These are phyloP conservation scores for Colletotrichum euphorbiae DNA, from an alignment of 2,329 filamentous ascomycete genomes.

Conservation along the genomic window DNA sequence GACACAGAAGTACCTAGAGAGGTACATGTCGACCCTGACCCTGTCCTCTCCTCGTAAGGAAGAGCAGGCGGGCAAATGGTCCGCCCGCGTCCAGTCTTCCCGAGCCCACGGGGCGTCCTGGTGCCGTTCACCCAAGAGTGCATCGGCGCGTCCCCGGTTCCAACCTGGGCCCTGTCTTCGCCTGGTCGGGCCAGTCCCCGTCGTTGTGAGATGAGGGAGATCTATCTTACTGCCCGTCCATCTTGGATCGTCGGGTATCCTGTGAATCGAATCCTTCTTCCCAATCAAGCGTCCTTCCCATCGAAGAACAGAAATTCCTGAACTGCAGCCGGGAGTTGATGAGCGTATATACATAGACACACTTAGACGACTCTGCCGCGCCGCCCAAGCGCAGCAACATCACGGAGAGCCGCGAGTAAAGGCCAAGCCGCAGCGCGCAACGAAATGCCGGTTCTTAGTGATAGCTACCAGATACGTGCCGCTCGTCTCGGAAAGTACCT, in stretches of 20 bases:
- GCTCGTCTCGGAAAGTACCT: not conserved
- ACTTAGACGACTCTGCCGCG: no score
- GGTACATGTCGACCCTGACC: constrained; percentile 8
- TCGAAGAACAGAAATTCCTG: no score
- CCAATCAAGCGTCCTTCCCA: no score
- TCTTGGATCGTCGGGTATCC: not conserved
- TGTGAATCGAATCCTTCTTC: no score
- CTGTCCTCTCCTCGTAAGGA: constrained; percentile 23
- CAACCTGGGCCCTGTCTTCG: constrained; percentile 1
- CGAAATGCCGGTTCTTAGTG: no score
- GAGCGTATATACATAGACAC: no score
- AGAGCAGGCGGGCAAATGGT: constrained; percentile 25
- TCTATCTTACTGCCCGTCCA: no score
- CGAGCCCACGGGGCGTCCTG: constrained; percentile 37
- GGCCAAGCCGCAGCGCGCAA: not conserved
- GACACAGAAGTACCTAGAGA: no score
- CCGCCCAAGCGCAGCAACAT: no score
- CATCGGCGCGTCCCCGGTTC: constrained; percentile 30
- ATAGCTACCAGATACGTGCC: no score
- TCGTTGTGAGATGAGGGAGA: not conserved
- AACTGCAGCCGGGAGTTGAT: no score
- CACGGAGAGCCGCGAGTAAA: no score
- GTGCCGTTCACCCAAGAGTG: constrained; percentile 26
- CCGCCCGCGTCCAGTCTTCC: constrained; percentile 38
- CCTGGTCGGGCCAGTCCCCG: constrained; percentile 26